Evolutionary conservation across 176 grass and related monocot genomes (phyloP).

Genomic region (Alopecurus myosuroides): DNA sequence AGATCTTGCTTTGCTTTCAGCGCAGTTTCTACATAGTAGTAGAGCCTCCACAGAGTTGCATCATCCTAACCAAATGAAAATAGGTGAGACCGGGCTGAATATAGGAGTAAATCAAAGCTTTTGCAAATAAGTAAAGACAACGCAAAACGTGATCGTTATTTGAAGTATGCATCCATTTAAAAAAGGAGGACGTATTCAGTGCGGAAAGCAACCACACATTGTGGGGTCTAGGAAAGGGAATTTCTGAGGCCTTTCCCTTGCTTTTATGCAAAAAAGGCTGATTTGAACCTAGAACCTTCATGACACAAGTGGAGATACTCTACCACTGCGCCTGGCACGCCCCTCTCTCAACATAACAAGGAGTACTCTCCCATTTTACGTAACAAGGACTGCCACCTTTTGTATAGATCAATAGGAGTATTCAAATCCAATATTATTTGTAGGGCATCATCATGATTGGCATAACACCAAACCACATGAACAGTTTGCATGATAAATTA

Average conservation of each 20-base stretch:
- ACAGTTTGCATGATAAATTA: neutral
- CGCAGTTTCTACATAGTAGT: constrained; percentile 56
- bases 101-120: neutral
- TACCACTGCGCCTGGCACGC: too few relatives aligned
- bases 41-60: constrained; percentile 67
- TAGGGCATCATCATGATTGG: neutral
- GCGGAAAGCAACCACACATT: too few relatives aligned
- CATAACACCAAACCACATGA: neutral
- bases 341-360: neutral
- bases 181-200: too few relatives aligned
- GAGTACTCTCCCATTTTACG: neutral
- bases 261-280: too few relatives aligned
- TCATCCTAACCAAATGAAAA: constrained; percentile 48
- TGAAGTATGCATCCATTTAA: neutral
- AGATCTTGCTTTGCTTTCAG: constrained; percentile 35
- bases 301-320: too few relatives aligned
- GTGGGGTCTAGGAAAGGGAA: too few relatives aligned
- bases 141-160: neutral
- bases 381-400: neutral
- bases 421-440: neutral
- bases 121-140: neutral
- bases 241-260: too few relatives aligned
- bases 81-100: neutral
- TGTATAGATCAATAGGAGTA: neutral
- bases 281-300: too few relatives aligned